Evolutionary conservation across 768 basidiomycete species (phyloP).

Genomic region (Fomitopsis pulvina): DNA sequence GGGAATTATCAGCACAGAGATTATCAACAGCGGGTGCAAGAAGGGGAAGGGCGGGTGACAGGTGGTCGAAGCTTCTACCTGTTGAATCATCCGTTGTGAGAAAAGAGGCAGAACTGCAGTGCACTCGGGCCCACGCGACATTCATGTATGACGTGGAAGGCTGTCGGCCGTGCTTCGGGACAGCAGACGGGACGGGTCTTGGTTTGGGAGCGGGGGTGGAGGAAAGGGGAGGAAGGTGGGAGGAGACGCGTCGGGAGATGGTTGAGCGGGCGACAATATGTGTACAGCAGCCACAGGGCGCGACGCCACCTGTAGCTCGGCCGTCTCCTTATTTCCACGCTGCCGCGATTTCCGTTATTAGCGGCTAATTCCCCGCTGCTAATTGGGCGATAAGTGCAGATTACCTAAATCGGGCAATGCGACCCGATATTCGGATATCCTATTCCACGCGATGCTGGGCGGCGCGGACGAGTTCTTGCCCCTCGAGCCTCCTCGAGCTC

Average conservation of each 20-base stretch:
- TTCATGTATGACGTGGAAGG: conserved; percentile 1
- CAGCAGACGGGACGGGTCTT: background rate
- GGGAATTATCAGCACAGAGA: conserved; percentile 3
- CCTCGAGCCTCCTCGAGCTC: background rate
- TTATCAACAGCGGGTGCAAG: conserved; percentile 1
- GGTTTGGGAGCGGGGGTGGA: background rate
- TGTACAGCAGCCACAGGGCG: background rate
- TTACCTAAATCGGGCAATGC: background rate
- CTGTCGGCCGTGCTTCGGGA: conserved; percentile 1
- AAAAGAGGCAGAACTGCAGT: conserved; percentile 4
- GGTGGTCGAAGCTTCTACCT: conserved; percentile 13
- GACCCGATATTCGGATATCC: background rate
- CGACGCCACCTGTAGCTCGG: background rate
- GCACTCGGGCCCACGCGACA: conserved; percentile 6
- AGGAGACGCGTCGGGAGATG: background rate
- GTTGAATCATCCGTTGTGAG: conserved; percentile 3
- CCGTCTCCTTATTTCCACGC: background rate
- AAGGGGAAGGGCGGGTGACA: conserved; percentile 4
- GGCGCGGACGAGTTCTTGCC: background rate
- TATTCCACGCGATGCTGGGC: no score
- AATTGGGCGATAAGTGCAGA: conserved; percentile 1
- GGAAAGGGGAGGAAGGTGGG: background rate
- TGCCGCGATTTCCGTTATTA: background rate
- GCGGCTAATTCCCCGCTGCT: background rate
- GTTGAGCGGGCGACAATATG: background rate